Evolutionary conservation across 2,329 filamentous ascomycete genomes (phyloP).

Genomic region (Talaromyces sp.): DNA sequence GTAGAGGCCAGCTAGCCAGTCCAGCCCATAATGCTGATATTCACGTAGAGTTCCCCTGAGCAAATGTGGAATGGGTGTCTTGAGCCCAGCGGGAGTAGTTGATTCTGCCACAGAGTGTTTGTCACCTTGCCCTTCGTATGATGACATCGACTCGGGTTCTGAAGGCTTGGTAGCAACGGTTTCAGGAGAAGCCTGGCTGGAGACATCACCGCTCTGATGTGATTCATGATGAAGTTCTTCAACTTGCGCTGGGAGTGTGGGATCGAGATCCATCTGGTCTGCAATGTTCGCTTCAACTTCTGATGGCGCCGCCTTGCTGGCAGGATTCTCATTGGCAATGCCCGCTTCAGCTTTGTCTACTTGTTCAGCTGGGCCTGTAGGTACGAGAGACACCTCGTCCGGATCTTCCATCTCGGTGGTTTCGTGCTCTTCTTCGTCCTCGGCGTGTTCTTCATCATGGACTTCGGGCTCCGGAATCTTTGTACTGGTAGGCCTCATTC

Average conservation of each 20-base stretch:
- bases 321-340: background rate
- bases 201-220: constrained; percentile 32
- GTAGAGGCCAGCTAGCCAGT: constrained; percentile 94
- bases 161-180: constrained; percentile 44
- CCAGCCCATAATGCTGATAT: constrained; percentile 94
- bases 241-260: background rate
- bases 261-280: constrained; percentile 2
- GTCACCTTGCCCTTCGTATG: constrained; percentile 35
- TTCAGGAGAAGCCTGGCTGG: constrained; percentile 42
- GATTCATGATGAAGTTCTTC: constrained; percentile 24
- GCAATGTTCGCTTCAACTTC: background rate
- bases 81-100: constrained; percentile 44
- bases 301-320: constrained; percentile 10
- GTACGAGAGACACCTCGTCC: constrained; percentile 36
- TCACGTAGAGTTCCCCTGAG: constrained; percentile 85
- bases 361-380: constrained; percentile 30
- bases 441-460: constrained; percentile 33
- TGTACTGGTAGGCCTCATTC: constrained; percentile 20
- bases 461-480: constrained; percentile 29
- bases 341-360: constrained; percentile 25
- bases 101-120: constrained; percentile 37
- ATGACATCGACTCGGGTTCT: constrained; percentile 44
- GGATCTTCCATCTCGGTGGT: constrained; percentile 25
- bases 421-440: constrained; percentile 25
- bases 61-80: constrained; percentile 74